phyloP scores from a whole-genome alignment of 192 early-diverging fungal species.

The Thoreauomyces humboldtii region DNA sequence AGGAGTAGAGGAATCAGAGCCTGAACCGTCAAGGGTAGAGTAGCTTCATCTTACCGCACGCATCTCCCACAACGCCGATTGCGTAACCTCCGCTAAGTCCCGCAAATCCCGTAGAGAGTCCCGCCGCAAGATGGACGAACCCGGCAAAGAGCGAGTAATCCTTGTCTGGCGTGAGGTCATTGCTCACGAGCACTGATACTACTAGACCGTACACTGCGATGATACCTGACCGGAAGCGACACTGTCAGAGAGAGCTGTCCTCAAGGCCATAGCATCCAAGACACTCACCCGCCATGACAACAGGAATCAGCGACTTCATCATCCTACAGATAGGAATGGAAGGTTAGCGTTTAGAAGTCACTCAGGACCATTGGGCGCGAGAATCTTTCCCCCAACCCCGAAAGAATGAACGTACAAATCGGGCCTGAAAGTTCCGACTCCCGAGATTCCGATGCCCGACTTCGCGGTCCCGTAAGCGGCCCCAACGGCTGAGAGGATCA shows the following conservation, averaged over 20 bases:
- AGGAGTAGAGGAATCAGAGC: not conserved
- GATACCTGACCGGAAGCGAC: too few species aligned
- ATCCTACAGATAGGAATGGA: conserved; percentile 30
- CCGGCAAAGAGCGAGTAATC: conserved; percentile 63
- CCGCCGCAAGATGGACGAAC: conserved; percentile 92
- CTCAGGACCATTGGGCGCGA: too few species aligned
- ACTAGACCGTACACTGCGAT: conserved; percentile 98
- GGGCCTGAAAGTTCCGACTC: conserved; percentile 90
- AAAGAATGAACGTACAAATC: conserved; percentile 62
- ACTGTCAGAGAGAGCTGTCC: too few species aligned
- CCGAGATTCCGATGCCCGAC: conserved; percentile 93
- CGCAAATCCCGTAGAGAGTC: conserved; percentile 86
- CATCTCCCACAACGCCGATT: conserved; percentile 96
- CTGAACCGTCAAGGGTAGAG: not conserved
- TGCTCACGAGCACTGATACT: conserved; percentile 81
- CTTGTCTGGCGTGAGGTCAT: conserved; percentile 37
- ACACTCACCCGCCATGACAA: conserved; percentile 79
- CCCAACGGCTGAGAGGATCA: conserved; percentile 89
- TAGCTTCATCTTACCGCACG: conserved; percentile 48
- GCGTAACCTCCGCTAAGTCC: conserved; percentile 96
- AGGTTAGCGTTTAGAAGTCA: not conserved
- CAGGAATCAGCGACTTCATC: conserved; percentile 78
- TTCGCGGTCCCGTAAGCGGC: conserved; percentile 99
- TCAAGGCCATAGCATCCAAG: too few species aligned
- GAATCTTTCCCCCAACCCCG: not conserved